Base-by-base conservation (phyloP, 1,284 basidiomycete genomes). In the Trichosporon asahii region DNA sequence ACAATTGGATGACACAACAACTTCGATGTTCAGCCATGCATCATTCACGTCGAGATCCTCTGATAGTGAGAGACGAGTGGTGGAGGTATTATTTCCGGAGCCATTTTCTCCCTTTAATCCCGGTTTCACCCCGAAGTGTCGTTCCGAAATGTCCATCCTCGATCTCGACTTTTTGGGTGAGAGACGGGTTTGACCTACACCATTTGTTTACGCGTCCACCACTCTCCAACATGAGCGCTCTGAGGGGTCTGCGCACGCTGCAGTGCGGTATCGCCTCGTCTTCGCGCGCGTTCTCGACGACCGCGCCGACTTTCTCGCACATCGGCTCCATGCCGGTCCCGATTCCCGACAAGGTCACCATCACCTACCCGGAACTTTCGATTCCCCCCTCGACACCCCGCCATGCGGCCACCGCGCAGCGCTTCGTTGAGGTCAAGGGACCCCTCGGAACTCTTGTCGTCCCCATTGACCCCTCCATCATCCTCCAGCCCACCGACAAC, bases 291-390 rank as follows among this genome's bases (percentile, higher is more conserved):
- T 76, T 83, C 66, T 75, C 77, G 70, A 65, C 80, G 8, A 72
- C 79, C 31, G 37, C 76, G 1, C 1, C 67, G 4, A 11, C 72
- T 9, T 25, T 57, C 11, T 85, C 85, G 3, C 91, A 95, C 84
- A 90, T 96, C 72, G 94, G 94, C 70, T 89, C 90, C 76, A 86
- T 88, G 68, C 92, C 93, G 65, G 90, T 97, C 68, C 84, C 86
- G 72, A 84, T 91, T 75, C 93, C 94, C 7, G 78, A 87, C 9
- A 85, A 86, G 74, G 89, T 95, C 77, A 72, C 68, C 37, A 85
- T 94, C 78, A 82, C 66, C 0, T 72, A 69, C 85, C 21, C 87
- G 75, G 5, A 66, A 68, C 27, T 67, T 18, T 78, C 79, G 18
- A 77, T 80, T 64, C 73, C 79, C n/a, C 74, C 78, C 0, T 66